These are phyloP conservation scores for Venturia carpophila DNA, from an alignment of 2,329 filamentous ascomycete species.

Conservation along the genomic window DNA sequence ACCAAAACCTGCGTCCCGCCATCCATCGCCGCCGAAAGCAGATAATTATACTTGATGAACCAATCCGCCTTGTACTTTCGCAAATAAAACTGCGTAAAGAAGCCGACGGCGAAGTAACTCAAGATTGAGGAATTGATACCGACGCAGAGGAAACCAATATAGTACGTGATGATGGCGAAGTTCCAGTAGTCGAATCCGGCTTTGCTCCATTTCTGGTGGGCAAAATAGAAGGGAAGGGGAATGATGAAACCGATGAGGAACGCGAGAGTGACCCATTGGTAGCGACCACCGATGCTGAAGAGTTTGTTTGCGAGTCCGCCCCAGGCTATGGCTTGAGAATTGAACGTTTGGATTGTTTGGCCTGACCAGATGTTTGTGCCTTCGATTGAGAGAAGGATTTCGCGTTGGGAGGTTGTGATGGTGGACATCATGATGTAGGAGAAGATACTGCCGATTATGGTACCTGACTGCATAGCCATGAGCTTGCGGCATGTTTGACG, in stretches of 20 bases:
- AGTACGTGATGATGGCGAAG: conserved; percentile 37
- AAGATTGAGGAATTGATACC: conserved; percentile 36
- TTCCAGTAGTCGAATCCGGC: conserved; percentile 32
- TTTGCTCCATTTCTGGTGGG: conserved; percentile 13
- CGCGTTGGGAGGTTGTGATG: conserved; percentile 35
- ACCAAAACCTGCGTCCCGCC: conserved; percentile 36
- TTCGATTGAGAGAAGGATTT: conserved; percentile 34
- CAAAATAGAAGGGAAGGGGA: conserved; percentile 29
- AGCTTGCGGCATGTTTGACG: too few species aligned
- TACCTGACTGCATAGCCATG: conserved; percentile 22
- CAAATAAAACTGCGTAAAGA: conserved; percentile 32
- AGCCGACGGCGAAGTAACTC: conserved; percentile 30
- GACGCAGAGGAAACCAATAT: conserved; percentile 37
- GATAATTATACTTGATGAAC: conserved; percentile 38
- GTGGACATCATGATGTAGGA: conserved; percentile 41
- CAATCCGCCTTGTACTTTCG: conserved; percentile 30
- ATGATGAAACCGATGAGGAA: conserved; percentile 35
- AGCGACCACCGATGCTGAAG: conserved; percentile 32
- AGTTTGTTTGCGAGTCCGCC: conserved; percentile 10
- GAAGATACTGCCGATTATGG: conserved; percentile 32
- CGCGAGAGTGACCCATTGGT: conserved; percentile 33
- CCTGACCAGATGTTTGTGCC: conserved; percentile 41
- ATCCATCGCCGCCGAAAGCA: conserved; percentile 35
- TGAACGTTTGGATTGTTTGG: conserved; percentile 38
- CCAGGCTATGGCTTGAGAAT: conserved; percentile 25